phyloP scores from a whole-genome alignment of 1,284 basidiomycete species.

The Psilocybe mexicana region DNA sequence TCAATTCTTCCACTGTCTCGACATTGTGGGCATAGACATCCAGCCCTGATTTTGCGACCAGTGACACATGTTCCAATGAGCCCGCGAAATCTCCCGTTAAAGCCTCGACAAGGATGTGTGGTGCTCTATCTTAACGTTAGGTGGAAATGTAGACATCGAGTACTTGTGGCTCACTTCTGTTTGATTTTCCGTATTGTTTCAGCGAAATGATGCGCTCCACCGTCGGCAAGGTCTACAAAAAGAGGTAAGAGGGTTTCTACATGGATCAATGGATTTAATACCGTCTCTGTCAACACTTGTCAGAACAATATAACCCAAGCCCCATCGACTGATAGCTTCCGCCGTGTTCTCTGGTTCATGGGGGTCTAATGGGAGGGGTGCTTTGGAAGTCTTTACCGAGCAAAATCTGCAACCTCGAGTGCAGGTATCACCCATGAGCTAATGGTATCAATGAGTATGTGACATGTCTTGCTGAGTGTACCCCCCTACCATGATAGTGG shows the following conservation, averaged over 20 bases:
- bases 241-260: neutral
- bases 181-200: conserved; percentile 95
- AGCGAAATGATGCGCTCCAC: conserved; percentile 93
- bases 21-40: conserved; percentile 99
- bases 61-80: conserved; percentile 70
- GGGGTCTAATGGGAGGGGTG: conserved; percentile 89
- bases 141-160: conserved; percentile 4
- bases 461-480: too few relatives aligned
- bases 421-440: conserved; percentile 99
- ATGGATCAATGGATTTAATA: conserved; percentile 34
- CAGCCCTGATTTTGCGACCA: conserved; percentile 88
- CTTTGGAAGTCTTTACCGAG: conserved; percentile 91
- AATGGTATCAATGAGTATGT: neutral
- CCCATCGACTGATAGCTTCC: conserved; percentile 98
- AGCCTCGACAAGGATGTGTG: conserved; percentile 95
- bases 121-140: conserved; percentile 60
- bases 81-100: conserved; percentile 95
- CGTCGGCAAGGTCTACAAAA: conserved; percentile 81
- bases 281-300: conserved; percentile 98
- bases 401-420: conserved; percentile 98
- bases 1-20: conserved; percentile 92
- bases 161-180: conserved; percentile 65
- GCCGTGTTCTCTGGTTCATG: conserved; percentile 99
- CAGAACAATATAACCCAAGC: conserved; percentile 96
- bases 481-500: conserved; percentile 92